Evolutionary conservation across 164 flowering plant genomes (phyloP).

Genomic region (Chloranthus sessilifolius): DNA sequence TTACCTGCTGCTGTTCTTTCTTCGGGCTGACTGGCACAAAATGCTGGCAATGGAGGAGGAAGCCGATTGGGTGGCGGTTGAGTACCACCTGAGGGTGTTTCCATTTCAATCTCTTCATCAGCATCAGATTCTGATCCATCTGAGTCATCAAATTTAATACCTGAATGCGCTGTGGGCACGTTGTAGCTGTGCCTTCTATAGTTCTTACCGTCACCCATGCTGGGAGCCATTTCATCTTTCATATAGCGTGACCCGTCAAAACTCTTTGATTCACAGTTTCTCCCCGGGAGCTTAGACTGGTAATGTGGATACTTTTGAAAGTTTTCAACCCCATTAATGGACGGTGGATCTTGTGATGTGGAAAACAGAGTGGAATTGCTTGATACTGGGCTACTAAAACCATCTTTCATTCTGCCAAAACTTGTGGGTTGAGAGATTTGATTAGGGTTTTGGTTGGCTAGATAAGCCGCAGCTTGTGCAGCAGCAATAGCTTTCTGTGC

Average conservation of each 20-base stretch:
- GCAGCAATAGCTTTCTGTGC: slow-evolving; percentile 85
- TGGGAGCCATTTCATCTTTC: slow-evolving; percentile 17
- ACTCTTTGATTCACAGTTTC: slow-evolving; percentile 21
- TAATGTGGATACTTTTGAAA: neutral
- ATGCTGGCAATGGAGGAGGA: slow-evolving; percentile 43
- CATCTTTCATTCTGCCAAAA: neutral
- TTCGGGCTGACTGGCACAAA: slow-evolving; percentile 5
- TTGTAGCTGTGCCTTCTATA: slow-evolving; percentile 64
- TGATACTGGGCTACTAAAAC: neutral
- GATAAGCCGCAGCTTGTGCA: slow-evolving; percentile 75
- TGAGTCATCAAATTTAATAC: slow-evolving; percentile 69
- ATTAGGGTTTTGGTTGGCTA: slow-evolving; percentile 41
- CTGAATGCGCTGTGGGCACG: slow-evolving; percentile 36
- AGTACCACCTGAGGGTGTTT: slow-evolving; percentile 22
- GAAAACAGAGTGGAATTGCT: slow-evolving; percentile 6
- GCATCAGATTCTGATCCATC: slow-evolving; percentile 37
- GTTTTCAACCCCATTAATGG: neutral
- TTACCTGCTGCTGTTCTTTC: slow-evolving; percentile 4
- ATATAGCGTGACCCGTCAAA: slow-evolving; percentile 20
- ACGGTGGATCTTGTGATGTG: slow-evolving; percentile 10
- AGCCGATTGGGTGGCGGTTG: slow-evolving; percentile 39
- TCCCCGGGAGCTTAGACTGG: slow-evolving; percentile 17
- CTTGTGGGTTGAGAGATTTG: slow-evolving; percentile 1
- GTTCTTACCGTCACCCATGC: slow-evolving; percentile 16
- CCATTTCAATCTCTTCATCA: slow-evolving; percentile 73